These are phyloP conservation scores for Phytophthora citricola DNA, from an alignment of 352 stramenopile genomes.

Conservation along the genomic window DNA sequence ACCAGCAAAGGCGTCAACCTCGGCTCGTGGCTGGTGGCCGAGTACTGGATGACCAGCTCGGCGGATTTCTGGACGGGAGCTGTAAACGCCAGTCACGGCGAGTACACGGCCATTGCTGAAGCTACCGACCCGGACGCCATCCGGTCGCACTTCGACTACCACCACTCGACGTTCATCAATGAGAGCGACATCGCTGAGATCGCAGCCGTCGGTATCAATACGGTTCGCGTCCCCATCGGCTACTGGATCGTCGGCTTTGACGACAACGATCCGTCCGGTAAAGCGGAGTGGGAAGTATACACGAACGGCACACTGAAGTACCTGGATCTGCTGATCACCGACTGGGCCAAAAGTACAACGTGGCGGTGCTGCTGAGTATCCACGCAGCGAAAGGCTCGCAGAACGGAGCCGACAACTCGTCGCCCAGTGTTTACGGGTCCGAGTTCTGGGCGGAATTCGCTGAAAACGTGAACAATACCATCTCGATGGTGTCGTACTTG, in stretches of 20 bases:
- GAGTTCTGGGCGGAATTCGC: constrained; percentile 54
- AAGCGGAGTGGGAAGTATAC: constrained; percentile 57
- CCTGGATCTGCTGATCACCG: constrained; percentile 48
- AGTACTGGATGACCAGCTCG: constrained; percentile 79
- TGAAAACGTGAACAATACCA: constrained; percentile 71
- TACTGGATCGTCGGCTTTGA: constrained; percentile 85
- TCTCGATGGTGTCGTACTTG: constrained; percentile 54
- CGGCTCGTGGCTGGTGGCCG: constrained; percentile 77
- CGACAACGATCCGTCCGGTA: constrained; percentile 52
- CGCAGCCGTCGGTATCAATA: constrained; percentile 71
- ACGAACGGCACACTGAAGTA: constrained; percentile 55
- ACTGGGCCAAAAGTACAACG: constrained; percentile 53
- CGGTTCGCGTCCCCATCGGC: constrained; percentile 78
- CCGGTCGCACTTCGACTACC: constrained; percentile 50
- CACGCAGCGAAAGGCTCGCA: constrained; percentile 82
- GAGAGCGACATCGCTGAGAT: constrained; percentile 73
- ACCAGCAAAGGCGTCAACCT: constrained; percentile 75
- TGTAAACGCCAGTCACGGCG: constrained; percentile 44
- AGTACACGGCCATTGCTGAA: constrained; percentile 71
- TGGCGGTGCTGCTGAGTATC: constrained; percentile 74
- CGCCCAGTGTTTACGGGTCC: constrained; percentile 46
- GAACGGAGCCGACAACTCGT: constrained; percentile 79
- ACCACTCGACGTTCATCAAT: constrained; percentile 74
- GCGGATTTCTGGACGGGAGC: constrained; percentile 63
- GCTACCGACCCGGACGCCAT: constrained; percentile 44